A percentile compares a stretch with the other conserved stretches of the same genome.
Evolutionary conservation across 2,329 filamentous ascomycete species (phyloP).

Genomic region (Colletotrichum sp.): DNA sequence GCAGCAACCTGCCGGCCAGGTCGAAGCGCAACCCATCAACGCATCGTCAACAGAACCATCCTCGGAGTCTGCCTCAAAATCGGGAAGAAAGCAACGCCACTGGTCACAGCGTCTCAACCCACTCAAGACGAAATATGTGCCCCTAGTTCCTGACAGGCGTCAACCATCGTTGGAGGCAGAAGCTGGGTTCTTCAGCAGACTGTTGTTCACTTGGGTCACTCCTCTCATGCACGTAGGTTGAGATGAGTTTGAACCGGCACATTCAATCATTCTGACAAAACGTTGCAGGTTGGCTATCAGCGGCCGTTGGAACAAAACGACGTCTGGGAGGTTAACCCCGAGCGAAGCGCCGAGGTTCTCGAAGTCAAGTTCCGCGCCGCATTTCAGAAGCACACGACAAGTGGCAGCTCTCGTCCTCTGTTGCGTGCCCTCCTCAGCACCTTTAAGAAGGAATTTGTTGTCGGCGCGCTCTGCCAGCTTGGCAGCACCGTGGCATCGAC

Average conservation of each 20-base stretch:
- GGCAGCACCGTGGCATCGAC: constrained; percentile 75
- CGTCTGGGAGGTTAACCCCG: constrained; percentile 85
- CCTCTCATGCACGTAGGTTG: neutral
- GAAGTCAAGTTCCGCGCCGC: constrained; percentile 70
- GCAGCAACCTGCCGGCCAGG: neutral
- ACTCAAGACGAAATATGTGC: neutral
- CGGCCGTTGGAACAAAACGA: constrained; percentile 82
- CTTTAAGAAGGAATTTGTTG: constrained; percentile 80
- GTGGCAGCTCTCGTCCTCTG: constrained; percentile 74
- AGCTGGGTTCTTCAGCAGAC: neutral
- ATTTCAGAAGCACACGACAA: constrained; percentile 59
- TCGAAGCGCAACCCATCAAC: neutral
- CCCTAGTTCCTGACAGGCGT: neutral
- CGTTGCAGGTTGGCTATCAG: constrained; percentile 74
- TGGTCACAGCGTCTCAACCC: neutral
- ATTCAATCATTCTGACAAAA: neutral
- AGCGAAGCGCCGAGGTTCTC: constrained; percentile 72
- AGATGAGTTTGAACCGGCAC: neutral
- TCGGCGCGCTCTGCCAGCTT: constrained; percentile 82
- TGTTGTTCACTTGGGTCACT: neutral
- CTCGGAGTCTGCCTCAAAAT: neutral
- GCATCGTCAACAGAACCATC: neutral
- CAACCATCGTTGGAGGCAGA: neutral
- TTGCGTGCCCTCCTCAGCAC: constrained; percentile 81
- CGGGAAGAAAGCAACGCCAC: neutral